phyloP scores from a whole-genome alignment of 1,284 basidiomycete genomes.

The Gomphus bonarii region DNA sequence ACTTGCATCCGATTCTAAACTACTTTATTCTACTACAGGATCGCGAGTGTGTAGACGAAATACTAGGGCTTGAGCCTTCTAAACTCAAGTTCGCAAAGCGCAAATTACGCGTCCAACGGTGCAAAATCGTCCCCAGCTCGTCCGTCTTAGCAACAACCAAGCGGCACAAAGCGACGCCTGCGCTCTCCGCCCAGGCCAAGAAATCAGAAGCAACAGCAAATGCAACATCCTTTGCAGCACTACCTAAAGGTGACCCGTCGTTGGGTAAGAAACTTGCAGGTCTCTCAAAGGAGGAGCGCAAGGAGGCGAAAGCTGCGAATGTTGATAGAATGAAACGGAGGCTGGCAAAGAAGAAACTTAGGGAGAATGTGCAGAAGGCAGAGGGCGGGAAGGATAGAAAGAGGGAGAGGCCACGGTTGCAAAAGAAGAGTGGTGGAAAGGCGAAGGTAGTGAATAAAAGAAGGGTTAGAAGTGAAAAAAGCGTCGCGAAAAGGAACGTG shows the following conservation, averaged over 20 bases:
- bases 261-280: constrained; percentile 70
- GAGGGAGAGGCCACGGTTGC: constrained; percentile 29
- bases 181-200: not conserved
- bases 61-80: constrained; percentile 63
- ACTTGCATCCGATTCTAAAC: not conserved
- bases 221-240: not conserved
- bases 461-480: constrained; percentile 49
- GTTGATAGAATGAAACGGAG: constrained; percentile 72
- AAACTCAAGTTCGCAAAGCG: constrained; percentile 87
- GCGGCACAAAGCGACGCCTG: constrained; percentile 12
- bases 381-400: constrained; percentile 30
- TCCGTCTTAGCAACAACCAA: not conserved
- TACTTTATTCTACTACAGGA: constrained; percentile 41
- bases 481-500: constrained; percentile 41
- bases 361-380: constrained; percentile 38
- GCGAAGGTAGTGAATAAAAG: constrained; percentile 25
- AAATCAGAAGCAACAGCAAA: not conserved
- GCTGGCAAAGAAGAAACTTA: constrained; percentile 79
- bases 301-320: constrained; percentile 69
- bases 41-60: constrained; percentile 80
- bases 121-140: constrained; percentile 39
- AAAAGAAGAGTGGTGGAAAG: constrained; percentile 20
- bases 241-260: constrained; percentile 68
- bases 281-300: constrained; percentile 79
- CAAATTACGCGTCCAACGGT: constrained; percentile 77